Evolutionary conservation across 495 filamentous ascomycete species (phyloP).

Genomic region (Glutinoglossum americanum): DNA sequence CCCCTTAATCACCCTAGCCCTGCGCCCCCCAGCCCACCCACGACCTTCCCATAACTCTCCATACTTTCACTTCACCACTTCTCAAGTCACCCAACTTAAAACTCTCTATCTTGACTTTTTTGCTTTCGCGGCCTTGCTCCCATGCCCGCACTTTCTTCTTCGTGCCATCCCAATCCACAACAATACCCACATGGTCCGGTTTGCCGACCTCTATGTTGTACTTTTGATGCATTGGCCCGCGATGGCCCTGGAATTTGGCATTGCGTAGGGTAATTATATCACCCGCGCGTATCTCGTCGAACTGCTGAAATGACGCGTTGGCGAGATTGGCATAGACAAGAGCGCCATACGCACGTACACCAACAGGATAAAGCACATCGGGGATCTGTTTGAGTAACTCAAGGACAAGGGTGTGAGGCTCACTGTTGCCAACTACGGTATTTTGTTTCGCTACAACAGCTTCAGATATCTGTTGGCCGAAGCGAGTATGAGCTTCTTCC

Average conservation of each 20-base stretch:
- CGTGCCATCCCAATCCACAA: slow-evolving; percentile 96
- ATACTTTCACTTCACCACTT: slow-evolving; percentile 92
- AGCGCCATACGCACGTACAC: slow-evolving; percentile 72
- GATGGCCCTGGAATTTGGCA: slow-evolving; percentile 86
- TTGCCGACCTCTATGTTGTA: slow-evolving; percentile 77
- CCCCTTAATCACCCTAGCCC: background rate
- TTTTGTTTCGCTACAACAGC: slow-evolving; percentile 48
- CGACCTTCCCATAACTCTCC: slow-evolving; percentile 76
- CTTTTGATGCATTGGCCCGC: slow-evolving; percentile 85
- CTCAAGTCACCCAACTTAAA: slow-evolving; percentile 81
- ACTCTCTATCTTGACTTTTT: slow-evolving; percentile 83
- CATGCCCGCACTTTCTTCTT: slow-evolving; percentile 93
- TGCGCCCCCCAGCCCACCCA: slow-evolving; percentile 65
- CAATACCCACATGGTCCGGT: slow-evolving; percentile 84
- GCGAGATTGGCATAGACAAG: slow-evolving; percentile 84
- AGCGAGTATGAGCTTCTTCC: slow-evolving; percentile 57
- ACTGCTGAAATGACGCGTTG: slow-evolving; percentile 72
- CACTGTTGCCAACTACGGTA: slow-evolving; percentile 64
- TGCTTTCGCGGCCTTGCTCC: slow-evolving; percentile 89
- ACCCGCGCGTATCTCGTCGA: slow-evolving; percentile 85
- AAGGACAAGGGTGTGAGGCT: slow-evolving; percentile 48
- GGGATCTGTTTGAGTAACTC: slow-evolving; percentile 56
- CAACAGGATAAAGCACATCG: slow-evolving; percentile 59
- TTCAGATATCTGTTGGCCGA: slow-evolving; percentile 52
- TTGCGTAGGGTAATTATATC: slow-evolving; percentile 91